Evolutionary conservation across 2,329 filamentous ascomycete species (phyloP).

Genomic region (Beauveria australis): DNA sequence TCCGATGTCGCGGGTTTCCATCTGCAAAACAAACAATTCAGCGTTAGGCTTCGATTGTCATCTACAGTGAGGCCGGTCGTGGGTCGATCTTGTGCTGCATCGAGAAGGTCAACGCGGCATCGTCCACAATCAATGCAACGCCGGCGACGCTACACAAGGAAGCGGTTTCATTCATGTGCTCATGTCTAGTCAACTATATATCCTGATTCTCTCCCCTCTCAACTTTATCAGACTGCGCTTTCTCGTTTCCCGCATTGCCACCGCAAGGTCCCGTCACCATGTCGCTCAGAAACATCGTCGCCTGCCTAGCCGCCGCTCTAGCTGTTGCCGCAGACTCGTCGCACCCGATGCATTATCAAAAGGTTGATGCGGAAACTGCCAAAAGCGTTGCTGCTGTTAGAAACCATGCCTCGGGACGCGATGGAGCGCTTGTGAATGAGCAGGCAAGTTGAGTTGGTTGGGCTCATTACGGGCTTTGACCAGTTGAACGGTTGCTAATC

Average conservation of each 20-base stretch:
- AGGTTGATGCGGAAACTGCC: slow-evolving; percentile 11
- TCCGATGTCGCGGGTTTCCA: neutral
- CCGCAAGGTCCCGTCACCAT: neutral
- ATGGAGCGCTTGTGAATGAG: slow-evolving; percentile 10
- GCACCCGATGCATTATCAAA: slow-evolving; percentile 13
- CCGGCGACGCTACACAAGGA: neutral
- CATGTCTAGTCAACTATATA: neutral
- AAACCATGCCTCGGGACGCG: neutral
- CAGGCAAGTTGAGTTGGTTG: slow-evolving; percentile 7
- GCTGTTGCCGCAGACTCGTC: slow-evolving; percentile 13
- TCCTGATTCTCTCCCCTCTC: neutral
- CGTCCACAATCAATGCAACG: slow-evolving; percentile 1
- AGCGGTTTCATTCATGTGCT: neutral
- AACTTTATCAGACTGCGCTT: neutral
- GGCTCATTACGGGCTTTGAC: neutral
- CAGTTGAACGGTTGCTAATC: neutral
- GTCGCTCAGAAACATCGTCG: slow-evolving; percentile 10
- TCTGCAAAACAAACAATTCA: neutral
- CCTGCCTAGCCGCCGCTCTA: slow-evolving; percentile 9
- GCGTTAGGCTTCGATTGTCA: neutral
- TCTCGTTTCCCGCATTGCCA: neutral
- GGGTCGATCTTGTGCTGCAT: slow-evolving; percentile 2
- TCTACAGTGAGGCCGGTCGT: neutral
- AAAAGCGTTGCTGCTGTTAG: slow-evolving; percentile 9
- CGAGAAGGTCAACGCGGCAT: neutral